These are phyloP conservation scores for Coemansia interrupta DNA, from an alignment of 192 early-diverging fungal species.

Conservation along the genomic window DNA sequence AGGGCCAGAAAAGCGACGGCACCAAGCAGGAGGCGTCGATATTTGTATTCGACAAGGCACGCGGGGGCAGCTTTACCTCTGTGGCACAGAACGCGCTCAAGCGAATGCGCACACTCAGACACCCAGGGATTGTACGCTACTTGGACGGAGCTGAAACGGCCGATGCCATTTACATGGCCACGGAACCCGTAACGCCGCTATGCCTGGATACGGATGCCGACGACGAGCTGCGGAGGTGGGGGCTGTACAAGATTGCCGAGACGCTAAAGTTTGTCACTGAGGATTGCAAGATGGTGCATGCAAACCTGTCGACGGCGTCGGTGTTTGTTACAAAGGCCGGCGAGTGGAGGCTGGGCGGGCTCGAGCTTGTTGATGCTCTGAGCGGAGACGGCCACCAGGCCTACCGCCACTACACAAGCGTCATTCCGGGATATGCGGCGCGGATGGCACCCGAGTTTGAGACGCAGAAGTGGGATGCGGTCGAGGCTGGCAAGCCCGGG, in stretches of 20 bases:
- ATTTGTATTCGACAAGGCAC: slow-evolving; percentile 76
- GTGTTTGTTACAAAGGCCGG: slow-evolving; percentile 88
- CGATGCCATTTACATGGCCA: slow-evolving; percentile 79
- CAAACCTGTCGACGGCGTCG: slow-evolving; percentile 70
- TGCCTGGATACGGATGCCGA: slow-evolving; percentile 51
- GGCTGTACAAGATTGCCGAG: slow-evolving; percentile 84
- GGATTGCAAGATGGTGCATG: slow-evolving; percentile 85
- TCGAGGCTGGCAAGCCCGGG: slow-evolving; percentile 21
- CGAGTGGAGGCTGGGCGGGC: slow-evolving; percentile 93
- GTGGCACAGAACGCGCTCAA: slow-evolving; percentile 88
- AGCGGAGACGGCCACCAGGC: slow-evolving; percentile 53
- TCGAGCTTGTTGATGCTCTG: slow-evolving; percentile 71
- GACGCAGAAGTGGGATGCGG: slow-evolving; percentile 23
- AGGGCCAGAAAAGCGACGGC: slow-evolving; percentile 34
- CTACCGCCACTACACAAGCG: slow-evolving; percentile 24
- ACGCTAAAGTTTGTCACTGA: slow-evolving; percentile 83
- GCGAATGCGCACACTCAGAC: slow-evolving; percentile 81
- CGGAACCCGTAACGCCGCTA: slow-evolving; percentile 78
- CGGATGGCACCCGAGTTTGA: slow-evolving; percentile 42
- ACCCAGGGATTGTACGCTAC: slow-evolving; percentile 82
- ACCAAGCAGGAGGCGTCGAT: slow-evolving; percentile 68
- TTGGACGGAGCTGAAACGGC: slow-evolving; percentile 75
- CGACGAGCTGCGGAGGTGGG: slow-evolving; percentile 71
- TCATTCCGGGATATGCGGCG: slow-evolving; percentile 35
- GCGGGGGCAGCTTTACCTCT: slow-evolving; percentile 64